These are phyloP conservation scores for Candida maris DNA, from an alignment of 805 yeast species.

Conservation along the genomic window DNA sequence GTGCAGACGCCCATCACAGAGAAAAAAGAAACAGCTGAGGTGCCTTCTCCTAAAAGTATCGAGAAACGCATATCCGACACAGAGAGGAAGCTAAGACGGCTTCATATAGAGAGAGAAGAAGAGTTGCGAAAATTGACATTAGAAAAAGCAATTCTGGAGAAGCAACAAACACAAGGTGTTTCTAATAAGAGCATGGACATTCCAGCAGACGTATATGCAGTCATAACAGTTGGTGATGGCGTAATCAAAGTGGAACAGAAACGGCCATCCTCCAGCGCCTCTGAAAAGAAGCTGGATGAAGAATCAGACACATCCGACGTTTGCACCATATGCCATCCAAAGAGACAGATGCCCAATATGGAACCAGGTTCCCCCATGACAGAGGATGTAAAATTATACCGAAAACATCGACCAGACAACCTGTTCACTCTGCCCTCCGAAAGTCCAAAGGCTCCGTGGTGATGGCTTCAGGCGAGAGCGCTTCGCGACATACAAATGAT, in stretches of 20 bases:
- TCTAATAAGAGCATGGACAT: neutral
- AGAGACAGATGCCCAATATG: neutral
- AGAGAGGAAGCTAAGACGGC: constrained; percentile 7
- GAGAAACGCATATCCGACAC: constrained; percentile 10
- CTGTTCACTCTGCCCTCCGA: constrained; percentile 5
- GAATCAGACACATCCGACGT: neutral
- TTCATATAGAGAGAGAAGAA: constrained; percentile 7
- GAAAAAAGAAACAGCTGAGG: neutral
- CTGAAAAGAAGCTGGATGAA: neutral
- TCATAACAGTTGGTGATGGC: constrained; percentile 17
- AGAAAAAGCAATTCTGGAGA: constrained; percentile 7
- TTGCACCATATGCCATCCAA: constrained; percentile 1
- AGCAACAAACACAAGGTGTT: constrained; percentile 3
- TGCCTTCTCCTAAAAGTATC: neutral
- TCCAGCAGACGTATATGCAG: constrained; percentile 8
- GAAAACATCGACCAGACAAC: constrained; percentile 6
- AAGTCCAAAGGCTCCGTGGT: constrained; percentile 12
- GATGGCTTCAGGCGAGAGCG: constrained; percentile 3
- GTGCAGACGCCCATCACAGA: neutral
- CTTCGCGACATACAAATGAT: no score
- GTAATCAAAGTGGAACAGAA: constrained; percentile 16
- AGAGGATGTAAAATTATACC: constrained; percentile 14
- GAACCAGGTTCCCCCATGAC: constrained; percentile 1
- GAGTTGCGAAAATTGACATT: constrained; percentile 6
- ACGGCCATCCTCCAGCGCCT: constrained; percentile 5